Evolutionary conservation across 1,284 basidiomycete genomes (phyloP).

Genomic region (Rugiboletus extremiorientalis): DNA sequence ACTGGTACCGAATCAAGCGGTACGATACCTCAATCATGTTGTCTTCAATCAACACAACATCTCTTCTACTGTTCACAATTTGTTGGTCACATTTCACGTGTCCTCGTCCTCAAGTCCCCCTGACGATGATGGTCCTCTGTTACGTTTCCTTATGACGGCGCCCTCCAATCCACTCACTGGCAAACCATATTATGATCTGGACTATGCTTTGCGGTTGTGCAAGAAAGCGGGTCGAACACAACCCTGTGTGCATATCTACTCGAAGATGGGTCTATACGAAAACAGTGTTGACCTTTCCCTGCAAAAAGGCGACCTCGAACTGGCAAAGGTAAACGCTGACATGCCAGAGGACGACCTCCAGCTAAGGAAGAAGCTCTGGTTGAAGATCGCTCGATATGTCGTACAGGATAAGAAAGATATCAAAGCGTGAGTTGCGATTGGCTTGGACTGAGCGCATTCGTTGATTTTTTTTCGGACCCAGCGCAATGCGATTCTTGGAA

Average conservation of each 20-base stretch:
- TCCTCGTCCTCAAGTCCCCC: constrained; percentile 40
- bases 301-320: constrained; percentile 88
- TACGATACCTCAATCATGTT: constrained; percentile 85
- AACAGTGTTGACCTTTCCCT: constrained; percentile 95
- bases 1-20: constrained; percentile 77
- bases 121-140: constrained; percentile 77
- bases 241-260: constrained; percentile 95
- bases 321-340: constrained; percentile 93
- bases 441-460: constrained; percentile 2
- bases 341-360: constrained; percentile 88
- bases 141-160: constrained; percentile 85
- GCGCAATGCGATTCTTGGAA: constrained; percentile 95
- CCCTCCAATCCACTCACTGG: constrained; percentile 82
- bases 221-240: constrained; percentile 81
- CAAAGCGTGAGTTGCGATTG: constrained; percentile 71
- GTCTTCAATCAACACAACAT: constrained; percentile 80
- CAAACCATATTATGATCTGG: constrained; percentile 93
- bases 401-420: constrained; percentile 98
- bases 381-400: constrained; percentile 96
- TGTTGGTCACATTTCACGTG: constrained; percentile 87
- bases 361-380: constrained; percentile 92
- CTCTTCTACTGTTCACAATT: constrained; percentile 90
- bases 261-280: constrained; percentile 97
- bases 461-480: constrained; percentile 35
- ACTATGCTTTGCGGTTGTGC: constrained; percentile 94